Evolutionary conservation across 768 basidiomycete species (phyloP).

Genomic region (Boletus rubropictus): DNA sequence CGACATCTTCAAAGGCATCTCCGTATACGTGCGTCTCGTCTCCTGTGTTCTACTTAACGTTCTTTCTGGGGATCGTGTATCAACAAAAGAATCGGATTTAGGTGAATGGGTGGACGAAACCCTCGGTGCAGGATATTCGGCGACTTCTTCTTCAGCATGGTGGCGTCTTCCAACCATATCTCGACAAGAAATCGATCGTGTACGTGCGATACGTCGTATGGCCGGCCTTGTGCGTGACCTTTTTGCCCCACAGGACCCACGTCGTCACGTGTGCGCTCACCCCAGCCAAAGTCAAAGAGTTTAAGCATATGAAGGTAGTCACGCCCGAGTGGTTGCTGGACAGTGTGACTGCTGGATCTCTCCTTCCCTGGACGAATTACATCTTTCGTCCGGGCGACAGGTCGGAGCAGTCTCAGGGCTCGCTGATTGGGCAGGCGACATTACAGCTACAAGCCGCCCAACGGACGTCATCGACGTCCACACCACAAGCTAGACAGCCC

Average conservation of each 20-base stretch:
- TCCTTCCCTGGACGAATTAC: constrained; percentile 80
- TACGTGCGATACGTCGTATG: constrained; percentile 32
- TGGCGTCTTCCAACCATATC: constrained; percentile 77
- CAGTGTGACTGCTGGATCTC: constrained; percentile 56
- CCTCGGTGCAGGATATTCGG: constrained; percentile 80
- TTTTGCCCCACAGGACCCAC: constrained; percentile 56
- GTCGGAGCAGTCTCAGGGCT: constrained; percentile 46
- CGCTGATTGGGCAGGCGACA: constrained; percentile 17
- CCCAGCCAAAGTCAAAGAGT: constrained; percentile 82
- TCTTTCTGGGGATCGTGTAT: background rate
- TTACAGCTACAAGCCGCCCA: constrained; percentile 10
- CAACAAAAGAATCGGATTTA: constrained; percentile 24
- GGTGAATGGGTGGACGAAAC: constrained; percentile 89
- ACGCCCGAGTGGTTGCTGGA: constrained; percentile 84
- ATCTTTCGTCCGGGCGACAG: constrained; percentile 49
- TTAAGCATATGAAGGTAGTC: constrained; percentile 86
- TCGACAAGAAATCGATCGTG: constrained; percentile 73
- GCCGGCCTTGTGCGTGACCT: constrained; percentile 1
- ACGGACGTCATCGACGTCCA: constrained; percentile 1
- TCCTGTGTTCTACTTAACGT: background rate
- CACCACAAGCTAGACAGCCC: background rate
- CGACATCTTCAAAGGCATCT: constrained; percentile 64
- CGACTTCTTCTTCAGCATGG: constrained; percentile 78
- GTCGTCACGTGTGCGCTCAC: constrained; percentile 90
- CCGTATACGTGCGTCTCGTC: constrained; percentile 69